Evolutionary conservation across 2,329 filamentous ascomycete species (phyloP).

Genomic region (Xylaria sp.): DNA sequence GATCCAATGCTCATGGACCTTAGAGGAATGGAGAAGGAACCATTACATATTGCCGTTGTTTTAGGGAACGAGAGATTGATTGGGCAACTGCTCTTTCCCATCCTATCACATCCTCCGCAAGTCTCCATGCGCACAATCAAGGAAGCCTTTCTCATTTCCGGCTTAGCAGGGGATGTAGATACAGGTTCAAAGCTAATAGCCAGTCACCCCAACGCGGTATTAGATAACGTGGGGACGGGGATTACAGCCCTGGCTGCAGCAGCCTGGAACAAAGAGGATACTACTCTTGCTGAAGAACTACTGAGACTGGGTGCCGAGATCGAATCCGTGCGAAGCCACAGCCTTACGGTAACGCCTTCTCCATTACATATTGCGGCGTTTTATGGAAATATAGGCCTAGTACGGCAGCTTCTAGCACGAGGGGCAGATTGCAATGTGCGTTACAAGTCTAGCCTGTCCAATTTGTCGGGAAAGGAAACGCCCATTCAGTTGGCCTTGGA

Average conservation of each 20-base stretch:
- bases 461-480: not conserved
- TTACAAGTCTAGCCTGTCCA: too few relatives aligned
- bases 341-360: not conserved
- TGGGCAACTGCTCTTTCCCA: not conserved
- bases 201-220: not conserved
- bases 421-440: conserved; percentile 15
- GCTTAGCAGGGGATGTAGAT: conserved; percentile 3
- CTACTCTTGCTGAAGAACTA: conserved; percentile 4
- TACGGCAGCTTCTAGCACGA: not conserved
- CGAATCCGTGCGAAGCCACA: not conserved
- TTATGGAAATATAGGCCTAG: conserved; percentile 7
- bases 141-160: not conserved
- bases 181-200: not conserved
- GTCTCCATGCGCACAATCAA: not conserved
- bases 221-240: not conserved
- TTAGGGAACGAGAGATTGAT: not conserved
- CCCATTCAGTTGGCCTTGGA: conserved; percentile 9
- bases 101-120: not conserved
- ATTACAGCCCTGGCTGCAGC: conserved; percentile 16
- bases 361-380: conserved; percentile 27
- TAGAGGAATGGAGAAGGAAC: not conserved
- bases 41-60: not conserved
- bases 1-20: too few relatives aligned
- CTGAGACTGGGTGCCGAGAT: not conserved
- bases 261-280: conserved; percentile 23